Evolutionary conservation across 108 stramenopile species (phyloP), one percentile per base, ranked within the genome.

Genomic region (Stephanodiscus triporus): DNA sequence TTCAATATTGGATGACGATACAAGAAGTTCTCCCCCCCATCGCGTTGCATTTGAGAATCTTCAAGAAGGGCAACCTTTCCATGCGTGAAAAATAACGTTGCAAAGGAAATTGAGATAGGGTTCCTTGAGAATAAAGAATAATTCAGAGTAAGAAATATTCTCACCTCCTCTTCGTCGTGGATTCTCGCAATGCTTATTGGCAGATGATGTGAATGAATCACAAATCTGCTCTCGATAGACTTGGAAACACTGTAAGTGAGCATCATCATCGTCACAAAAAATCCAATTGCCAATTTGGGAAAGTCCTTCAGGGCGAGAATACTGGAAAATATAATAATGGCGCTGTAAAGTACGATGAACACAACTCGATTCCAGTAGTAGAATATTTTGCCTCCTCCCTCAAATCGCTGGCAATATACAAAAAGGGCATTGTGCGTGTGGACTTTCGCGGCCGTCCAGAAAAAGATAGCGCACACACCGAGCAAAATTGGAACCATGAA

Each of bases 351-450:
- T 17, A 75, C 53, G 9, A 63, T 60, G 49, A 88, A 84, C 3
- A 84, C 56, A 8, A 82, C 70, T 50, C 76, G 72, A 51, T 81
- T 84, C 74, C 85, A 75, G 20, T 81, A 78, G 55, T 79, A 86
- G 63, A 88, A 82, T 11, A 84, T 60, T 36, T 71, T 79, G 16
- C 87, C 87, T 14, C 87, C 87, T 34, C 85, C 84, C 34, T 86
- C 85, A 49, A 78, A 85, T 1, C 70, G 74, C 50, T 86, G 76
- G 17, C 73, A 77, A 57, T 86, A 88, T 6, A 86, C 70, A 51
- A 75, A 88, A n/a, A 77, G 75, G 19, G 78, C 85, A 61, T 86
- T 80, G 70, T 85, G 84, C 6, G 81, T 84, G 59, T 84, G 84
- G 6, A 86, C 81, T 62, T 88, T 88, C 11, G 76, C 73, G 36